These are phyloP conservation scores for Fusarium pseudonygamai DNA, from an alignment of 2,329 filamentous ascomycete genomes.

Conservation along the genomic window DNA sequence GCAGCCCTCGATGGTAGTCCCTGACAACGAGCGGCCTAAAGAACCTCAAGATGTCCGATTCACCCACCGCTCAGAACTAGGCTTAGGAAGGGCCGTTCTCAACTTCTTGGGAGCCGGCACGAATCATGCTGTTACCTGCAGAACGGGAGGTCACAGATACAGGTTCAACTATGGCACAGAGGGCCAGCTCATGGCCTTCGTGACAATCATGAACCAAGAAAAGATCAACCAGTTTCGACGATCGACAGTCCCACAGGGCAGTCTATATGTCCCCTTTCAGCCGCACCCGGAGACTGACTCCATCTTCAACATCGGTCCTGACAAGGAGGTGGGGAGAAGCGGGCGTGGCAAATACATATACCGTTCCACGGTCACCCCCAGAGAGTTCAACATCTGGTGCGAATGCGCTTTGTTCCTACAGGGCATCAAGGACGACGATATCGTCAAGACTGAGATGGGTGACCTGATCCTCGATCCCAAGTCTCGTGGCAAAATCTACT, in stretches of 20 bases:
- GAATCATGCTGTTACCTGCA: constrained; percentile 43
- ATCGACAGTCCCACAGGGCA: no score
- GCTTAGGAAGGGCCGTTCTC: constrained; percentile 46
- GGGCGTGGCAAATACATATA: neutral
- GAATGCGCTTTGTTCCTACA: constrained; percentile 13
- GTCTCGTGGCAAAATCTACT: constrained; percentile 2
- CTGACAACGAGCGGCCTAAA: constrained; percentile 37
- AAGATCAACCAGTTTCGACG: neutral
- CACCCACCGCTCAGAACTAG: constrained; percentile 45
- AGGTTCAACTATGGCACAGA: constrained; percentile 45
- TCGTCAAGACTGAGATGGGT: neutral
- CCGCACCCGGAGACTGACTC: neutral
- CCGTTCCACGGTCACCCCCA: neutral
- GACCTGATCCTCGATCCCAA: neutral
- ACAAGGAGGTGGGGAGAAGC: neutral
- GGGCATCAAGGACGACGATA: neutral
- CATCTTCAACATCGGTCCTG: constrained; percentile 9
- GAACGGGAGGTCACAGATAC: constrained; percentile 42
- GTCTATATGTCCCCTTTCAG: neutral
- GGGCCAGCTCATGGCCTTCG: constrained; percentile 29
- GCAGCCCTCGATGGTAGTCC: constrained; percentile 44
- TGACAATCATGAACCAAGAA: constrained; percentile 9
- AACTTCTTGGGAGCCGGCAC: constrained; percentile 40
- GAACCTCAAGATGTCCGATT: constrained; percentile 35
- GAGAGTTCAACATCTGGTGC: constrained; percentile 19